These are phyloP conservation scores for Gossypium mustelinum DNA, from an alignment of 345 rosid genomes.

Conservation along the genomic window DNA sequence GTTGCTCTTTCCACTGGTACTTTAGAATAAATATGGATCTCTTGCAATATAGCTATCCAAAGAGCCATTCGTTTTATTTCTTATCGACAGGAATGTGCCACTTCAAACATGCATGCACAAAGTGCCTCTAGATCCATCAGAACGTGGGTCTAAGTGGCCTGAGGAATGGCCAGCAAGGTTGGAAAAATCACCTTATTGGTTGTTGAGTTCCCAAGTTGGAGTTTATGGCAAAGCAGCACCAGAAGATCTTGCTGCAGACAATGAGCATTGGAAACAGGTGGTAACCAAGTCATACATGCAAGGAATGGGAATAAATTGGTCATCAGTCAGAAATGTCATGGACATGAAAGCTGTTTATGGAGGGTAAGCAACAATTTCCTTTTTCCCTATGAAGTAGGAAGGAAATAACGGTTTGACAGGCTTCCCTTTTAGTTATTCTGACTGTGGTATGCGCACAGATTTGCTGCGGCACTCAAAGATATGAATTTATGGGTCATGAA, in stretches of 20 bases:
- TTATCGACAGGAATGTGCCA: constrained; percentile 66
- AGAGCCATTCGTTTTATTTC: constrained; percentile 16
- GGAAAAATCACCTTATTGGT: constrained; percentile 81
- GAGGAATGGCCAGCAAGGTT: constrained; percentile 90
- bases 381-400: neutral
- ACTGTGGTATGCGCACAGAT: constrained; percentile 45
- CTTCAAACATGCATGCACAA: constrained; percentile 91
- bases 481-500: constrained; percentile 92
- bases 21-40: neutral
- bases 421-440: constrained; percentile 2
- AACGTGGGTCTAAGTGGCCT: constrained; percentile 94
- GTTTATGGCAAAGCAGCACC: constrained; percentile 93
- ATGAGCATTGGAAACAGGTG: constrained; percentile 85
- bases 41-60: neutral
- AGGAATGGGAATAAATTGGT: constrained; percentile 88
- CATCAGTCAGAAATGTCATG: constrained; percentile 80
- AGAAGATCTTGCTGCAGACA: constrained; percentile 73
- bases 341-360: constrained; percentile 98
- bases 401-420: neutral
- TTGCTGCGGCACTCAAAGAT: constrained; percentile 86
- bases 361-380: constrained; percentile 52
- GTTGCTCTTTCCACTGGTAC: neutral
- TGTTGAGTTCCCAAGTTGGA: constrained; percentile 77
- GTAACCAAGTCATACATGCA: constrained; percentile 73
- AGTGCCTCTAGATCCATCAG: constrained; percentile 46